Evolutionary conservation across 176 grass and related monocot species (phyloP), one percentile per base, ranked within the genome.

Genomic region (Eleusine coracana): DNA sequence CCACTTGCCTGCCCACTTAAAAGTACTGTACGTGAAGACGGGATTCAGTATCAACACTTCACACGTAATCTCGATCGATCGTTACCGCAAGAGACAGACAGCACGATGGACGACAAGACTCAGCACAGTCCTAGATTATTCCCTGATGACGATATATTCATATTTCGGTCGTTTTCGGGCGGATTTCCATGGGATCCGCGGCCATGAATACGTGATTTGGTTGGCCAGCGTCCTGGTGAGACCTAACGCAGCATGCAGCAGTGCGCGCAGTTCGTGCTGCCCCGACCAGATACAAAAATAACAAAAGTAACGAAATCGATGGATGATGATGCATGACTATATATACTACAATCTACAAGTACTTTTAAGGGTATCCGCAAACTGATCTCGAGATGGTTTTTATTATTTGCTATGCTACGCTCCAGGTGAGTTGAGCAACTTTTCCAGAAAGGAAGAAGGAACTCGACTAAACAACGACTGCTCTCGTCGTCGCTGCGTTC

Each of bases 121-220:
- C 18, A 2, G 2, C 31, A 5, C 54, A 21, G 16, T 56, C 70
- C 38, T 16, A 80, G 76, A 62, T 38, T 27, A 51, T 31, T 77
- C 44, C 44, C 2, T 44, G 65, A 15, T 44, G 65, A 15, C 71
- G 39, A 49, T 27, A 31, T 25, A 49, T 34, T 34, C 31, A 70
- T 71, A 20, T 84, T 66, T 14, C 14, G 31, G 54, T 89, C 87
- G 68, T 75, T 80, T 70, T 80, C 70, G 6, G 17, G 0, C 41
- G 50, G 82, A 89, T 89, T 41, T 75, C 12, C 17, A 34, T 41
- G 42, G 41, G 82, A 85, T 80, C 6, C n/a, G 64, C 63, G 44
- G 70, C 70, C 82, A 85, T 68, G 76, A 61, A 74, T 10, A 68
- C 52, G 51, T 12, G 70, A 70, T 80, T 40, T 52, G 76, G 70